Evolutionary conservation across 495 filamentous ascomycete species (phyloP).

Genomic region (Tuber melanosporum): DNA sequence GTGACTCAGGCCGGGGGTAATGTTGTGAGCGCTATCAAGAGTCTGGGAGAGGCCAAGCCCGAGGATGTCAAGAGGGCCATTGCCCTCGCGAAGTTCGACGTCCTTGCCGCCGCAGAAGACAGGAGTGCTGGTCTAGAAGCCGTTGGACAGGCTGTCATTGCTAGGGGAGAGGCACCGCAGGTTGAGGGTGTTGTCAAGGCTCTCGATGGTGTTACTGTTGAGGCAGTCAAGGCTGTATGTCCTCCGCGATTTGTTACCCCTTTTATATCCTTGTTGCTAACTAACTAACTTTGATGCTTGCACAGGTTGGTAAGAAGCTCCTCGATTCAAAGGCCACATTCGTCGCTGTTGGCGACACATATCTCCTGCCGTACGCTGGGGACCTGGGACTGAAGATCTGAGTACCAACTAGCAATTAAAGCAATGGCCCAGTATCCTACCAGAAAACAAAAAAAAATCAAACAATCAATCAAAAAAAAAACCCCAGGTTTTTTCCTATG

Average conservation of each 20-base stretch:
- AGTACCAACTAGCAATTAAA: slow-evolving; percentile 16
- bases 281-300: background rate
- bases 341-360: slow-evolving; percentile 78
- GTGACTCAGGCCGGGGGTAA: slow-evolving; percentile 53
- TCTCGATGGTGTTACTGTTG: slow-evolving; percentile 70
- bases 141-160: slow-evolving; percentile 56
- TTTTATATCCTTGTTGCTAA: slow-evolving; percentile 26
- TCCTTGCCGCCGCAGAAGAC: slow-evolving; percentile 71
- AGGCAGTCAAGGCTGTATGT: slow-evolving; percentile 82
- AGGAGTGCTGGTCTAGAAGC: slow-evolving; percentile 42
- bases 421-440: background rate
- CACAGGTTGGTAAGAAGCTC: slow-evolving; percentile 73
- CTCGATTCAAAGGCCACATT: slow-evolving; percentile 83
- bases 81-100: slow-evolving; percentile 87
- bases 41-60: slow-evolving; percentile 62
- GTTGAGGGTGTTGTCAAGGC: slow-evolving; percentile 72
- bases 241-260: slow-evolving; percentile 9
- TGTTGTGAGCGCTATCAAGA: slow-evolving; percentile 71
- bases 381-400: slow-evolving; percentile 92
- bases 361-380: slow-evolving; percentile 82
- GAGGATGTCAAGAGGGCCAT: slow-evolving; percentile 88
- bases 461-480: background rate
- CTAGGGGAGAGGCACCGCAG: slow-evolving; percentile 76
- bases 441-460: background rate
- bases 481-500: background rate